phyloP scores from a whole-genome alignment of 805 yeast species.

The Sugiyamaella smithiae region DNA sequence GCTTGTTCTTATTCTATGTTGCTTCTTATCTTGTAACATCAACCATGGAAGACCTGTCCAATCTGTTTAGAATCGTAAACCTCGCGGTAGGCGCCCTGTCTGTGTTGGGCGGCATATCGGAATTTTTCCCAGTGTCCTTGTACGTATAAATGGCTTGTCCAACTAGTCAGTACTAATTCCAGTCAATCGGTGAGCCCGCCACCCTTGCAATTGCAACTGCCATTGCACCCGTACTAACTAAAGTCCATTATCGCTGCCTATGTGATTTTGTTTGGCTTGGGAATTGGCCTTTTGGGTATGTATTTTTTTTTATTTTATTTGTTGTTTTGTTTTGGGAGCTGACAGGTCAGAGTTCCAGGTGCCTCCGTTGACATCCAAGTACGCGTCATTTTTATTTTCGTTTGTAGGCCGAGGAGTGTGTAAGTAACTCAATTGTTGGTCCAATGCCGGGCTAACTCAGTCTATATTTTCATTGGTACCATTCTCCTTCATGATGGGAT shows the following conservation, averaged over 20 bases:
- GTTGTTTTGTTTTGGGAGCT: too few relatives aligned
- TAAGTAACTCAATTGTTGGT: constrained; percentile 33
- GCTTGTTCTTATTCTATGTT: background rate
- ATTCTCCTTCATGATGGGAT: constrained; percentile 50
- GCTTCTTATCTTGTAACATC: background rate
- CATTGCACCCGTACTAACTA: constrained; percentile 13
- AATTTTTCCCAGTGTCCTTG: constrained; percentile 32
- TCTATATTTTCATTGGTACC: constrained; percentile 51
- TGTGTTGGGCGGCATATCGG: constrained; percentile 32
- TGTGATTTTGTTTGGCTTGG: constrained; percentile 33
- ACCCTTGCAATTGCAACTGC: background rate
- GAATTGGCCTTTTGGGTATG: constrained; percentile 26
- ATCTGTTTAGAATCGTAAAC: constrained; percentile 34
- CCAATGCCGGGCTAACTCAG: constrained; percentile 31
- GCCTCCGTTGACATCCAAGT: constrained; percentile 47
- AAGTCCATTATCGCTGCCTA: constrained; percentile 32
- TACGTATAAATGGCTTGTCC: constrained; percentile 15
- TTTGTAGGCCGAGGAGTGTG: constrained; percentile 72
- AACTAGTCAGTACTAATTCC: constrained; percentile 10
- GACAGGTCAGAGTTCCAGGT: constrained; percentile 44
- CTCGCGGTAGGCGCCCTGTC: constrained; percentile 31
- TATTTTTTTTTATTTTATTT: background rate
- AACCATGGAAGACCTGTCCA: constrained; percentile 24
- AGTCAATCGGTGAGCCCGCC: constrained; percentile 25
- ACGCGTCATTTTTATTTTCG: constrained; percentile 56